Percentiles rank a stretch among this genome's conserved stretches.
These are phyloP conservation scores for Trifolium fragiferum DNA, from an alignment of 306 rosid genomes.

Conservation along the genomic window DNA sequence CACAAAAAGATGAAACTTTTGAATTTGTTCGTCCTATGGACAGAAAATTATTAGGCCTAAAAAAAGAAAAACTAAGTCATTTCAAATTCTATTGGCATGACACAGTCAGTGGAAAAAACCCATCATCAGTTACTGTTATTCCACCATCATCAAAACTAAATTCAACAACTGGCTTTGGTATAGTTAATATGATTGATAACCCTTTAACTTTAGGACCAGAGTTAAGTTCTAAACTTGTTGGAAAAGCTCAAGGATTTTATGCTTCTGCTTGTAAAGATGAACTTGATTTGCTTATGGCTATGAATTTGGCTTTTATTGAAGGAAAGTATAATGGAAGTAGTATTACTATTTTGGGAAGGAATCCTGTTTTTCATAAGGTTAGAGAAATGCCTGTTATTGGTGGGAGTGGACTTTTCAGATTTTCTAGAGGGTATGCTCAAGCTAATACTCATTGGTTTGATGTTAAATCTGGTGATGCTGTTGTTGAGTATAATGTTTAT, in stretches of 20 bases:
- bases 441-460: neutral
- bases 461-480: conserved; percentile 44
- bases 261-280: conserved; percentile 56
- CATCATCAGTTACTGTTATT: conserved; percentile 45
- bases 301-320: conserved; percentile 64
- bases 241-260: conserved; percentile 64
- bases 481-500: conserved; percentile 57
- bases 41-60: conserved; percentile 45
- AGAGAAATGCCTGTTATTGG: conserved; percentile 85
- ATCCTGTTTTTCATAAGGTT: conserved; percentile 48
- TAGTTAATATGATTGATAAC: conserved; percentile 47
- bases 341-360: conserved; percentile 66
- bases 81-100: conserved; percentile 74
- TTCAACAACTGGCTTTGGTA: conserved; percentile 45
- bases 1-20: neutral
- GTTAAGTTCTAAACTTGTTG: conserved; percentile 46
- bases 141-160: conserved; percentile 24
- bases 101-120: conserved; percentile 41
- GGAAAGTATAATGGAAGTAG: conserved; percentile 86
- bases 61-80: conserved; percentile 60
- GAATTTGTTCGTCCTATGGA: conserved; percentile 45
- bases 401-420: conserved; percentile 79
- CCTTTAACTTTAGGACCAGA: conserved; percentile 55
- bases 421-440: conserved; percentile 67
- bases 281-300: conserved; percentile 55